A percentile compares a stretch with the other conserved stretches of the same genome.
phyloP scores from a whole-genome alignment of 495 filamentous ascomycete species.

The Podospora pseudopauciseta region DNA sequence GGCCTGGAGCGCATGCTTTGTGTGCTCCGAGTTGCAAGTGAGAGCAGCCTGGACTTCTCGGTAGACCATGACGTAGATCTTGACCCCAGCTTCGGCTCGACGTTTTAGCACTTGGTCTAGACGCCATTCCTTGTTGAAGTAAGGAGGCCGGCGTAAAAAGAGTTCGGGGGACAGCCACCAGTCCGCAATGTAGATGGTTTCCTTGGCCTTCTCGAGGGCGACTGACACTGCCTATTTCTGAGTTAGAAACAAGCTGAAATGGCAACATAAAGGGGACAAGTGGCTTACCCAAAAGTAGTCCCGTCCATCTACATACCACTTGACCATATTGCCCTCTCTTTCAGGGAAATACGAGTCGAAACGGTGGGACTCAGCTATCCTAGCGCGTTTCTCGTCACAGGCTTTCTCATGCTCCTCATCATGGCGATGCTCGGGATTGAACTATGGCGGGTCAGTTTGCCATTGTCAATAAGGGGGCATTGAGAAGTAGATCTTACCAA shows the following conservation, averaged over 20 bases:
- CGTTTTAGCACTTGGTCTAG: slow-evolving; percentile 84
- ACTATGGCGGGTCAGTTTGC: slow-evolving; percentile 19
- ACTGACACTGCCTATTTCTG: slow-evolving; percentile 64
- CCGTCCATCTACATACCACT: slow-evolving; percentile 94
- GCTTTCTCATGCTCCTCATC: slow-evolving; percentile 86
- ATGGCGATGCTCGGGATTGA: slow-evolving; percentile 91
- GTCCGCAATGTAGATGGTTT: slow-evolving; percentile 92
- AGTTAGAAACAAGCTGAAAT: neutral
- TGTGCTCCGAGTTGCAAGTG: slow-evolving; percentile 89
- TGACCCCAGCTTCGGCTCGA: slow-evolving; percentile 84
- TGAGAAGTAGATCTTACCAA: slow-evolving; percentile 34
- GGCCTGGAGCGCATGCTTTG: slow-evolving; percentile 78
- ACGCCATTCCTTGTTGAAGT: slow-evolving; percentile 78
- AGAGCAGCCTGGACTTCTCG: slow-evolving; percentile 81
- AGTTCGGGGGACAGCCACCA: slow-evolving; percentile 97
- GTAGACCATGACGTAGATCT: slow-evolving; percentile 92
- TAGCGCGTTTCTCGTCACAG: slow-evolving; percentile 74
- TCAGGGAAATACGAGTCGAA: slow-evolving; percentile 85
- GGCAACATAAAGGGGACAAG: neutral
- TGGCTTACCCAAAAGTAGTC: slow-evolving; percentile 79
- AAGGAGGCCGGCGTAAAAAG: slow-evolving; percentile 81
- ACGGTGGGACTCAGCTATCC: slow-evolving; percentile 71
- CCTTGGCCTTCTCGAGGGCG: slow-evolving; percentile 80
- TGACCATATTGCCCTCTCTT: slow-evolving; percentile 77
- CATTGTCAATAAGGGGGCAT: neutral